A percentile compares a stretch with the other conserved stretches of the same genome.
These are phyloP conservation scores for Cladobotryum mycophilum DNA, from an alignment of 2,329 filamentous ascomycete species.

Conservation along the genomic window DNA sequence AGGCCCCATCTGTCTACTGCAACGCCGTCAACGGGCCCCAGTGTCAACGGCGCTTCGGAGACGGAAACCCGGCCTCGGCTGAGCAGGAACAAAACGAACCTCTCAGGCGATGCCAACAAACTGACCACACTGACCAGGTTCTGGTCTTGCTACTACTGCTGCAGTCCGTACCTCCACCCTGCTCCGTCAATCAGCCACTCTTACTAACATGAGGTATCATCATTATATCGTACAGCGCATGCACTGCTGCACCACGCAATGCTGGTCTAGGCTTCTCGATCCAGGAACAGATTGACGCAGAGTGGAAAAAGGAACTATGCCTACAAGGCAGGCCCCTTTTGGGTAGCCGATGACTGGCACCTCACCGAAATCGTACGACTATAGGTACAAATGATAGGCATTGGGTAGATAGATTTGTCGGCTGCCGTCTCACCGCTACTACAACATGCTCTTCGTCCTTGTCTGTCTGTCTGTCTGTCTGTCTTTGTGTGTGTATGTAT, in stretches of 20 bases:
- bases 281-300: too few species aligned
- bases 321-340: not conserved
- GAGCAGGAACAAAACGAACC: slow-evolving; percentile 61
- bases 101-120: not conserved
- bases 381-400: too few species aligned
- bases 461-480: too few species aligned
- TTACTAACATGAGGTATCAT: too few species aligned
- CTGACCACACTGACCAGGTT: not conserved
- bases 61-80: too few species aligned
- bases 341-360: not conserved
- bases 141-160: not conserved
- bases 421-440: not conserved
- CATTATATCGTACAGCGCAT: too few species aligned
- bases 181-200: not conserved
- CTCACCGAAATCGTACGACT: not conserved
- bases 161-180: not conserved
- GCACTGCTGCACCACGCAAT: too few species aligned
- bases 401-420: not conserved
- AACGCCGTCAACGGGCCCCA: too few species aligned
- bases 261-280: too few species aligned
- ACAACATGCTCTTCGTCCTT: not conserved
- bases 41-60: too few species aligned
- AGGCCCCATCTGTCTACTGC: too few species aligned
- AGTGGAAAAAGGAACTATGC: not conserved
- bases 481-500: not conserved